A percentile compares a stretch with the other conserved stretches of the same genome.
phyloP scores from a whole-genome alignment of 192 early-diverging fungal species.

The Pilaira anomala region DNA sequence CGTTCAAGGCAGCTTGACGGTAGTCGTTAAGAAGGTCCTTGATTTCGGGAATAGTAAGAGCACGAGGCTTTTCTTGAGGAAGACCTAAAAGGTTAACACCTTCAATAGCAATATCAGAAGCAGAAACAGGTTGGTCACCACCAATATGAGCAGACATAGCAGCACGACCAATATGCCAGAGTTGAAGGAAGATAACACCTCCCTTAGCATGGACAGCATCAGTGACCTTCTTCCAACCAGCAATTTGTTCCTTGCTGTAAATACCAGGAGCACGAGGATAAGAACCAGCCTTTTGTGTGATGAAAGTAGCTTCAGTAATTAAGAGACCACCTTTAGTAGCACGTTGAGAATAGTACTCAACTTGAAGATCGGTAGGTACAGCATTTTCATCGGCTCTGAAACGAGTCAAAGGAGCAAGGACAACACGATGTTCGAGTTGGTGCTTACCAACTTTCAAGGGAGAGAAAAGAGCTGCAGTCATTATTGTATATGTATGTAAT shows the following conservation, averaged over 20 bases:
- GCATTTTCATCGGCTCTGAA: neutral
- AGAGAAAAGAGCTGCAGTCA: conserved; percentile 6
- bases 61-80: conserved; percentile 16
- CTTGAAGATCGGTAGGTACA: conserved; percentile 9
- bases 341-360: conserved; percentile 24
- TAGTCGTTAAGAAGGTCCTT: neutral
- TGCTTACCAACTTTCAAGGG: conserved; percentile 17
- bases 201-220: conserved; percentile 54
- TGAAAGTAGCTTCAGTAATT: conserved; percentile 27
- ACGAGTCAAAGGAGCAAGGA: conserved; percentile 22
- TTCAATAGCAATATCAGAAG: conserved; percentile 20
- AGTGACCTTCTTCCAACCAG: conserved; percentile 50
- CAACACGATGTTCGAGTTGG: conserved; percentile 23
- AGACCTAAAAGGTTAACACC: neutral
- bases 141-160: conserved; percentile 1
- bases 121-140: conserved; percentile 11
- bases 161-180: conserved; percentile 43
- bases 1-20: conserved; percentile 56
- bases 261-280: conserved; percentile 33
- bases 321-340: conserved; percentile 19
- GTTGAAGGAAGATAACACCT: conserved; percentile 51
- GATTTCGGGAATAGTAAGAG: conserved; percentile 15
- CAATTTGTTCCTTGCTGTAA: conserved; percentile 38
- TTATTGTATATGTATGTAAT: too few relatives aligned
- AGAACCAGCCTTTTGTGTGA: conserved; percentile 8